These are phyloP conservation scores for Erodium trifolium DNA, from an alignment of 441 rosid species.

Conservation along the genomic window DNA sequence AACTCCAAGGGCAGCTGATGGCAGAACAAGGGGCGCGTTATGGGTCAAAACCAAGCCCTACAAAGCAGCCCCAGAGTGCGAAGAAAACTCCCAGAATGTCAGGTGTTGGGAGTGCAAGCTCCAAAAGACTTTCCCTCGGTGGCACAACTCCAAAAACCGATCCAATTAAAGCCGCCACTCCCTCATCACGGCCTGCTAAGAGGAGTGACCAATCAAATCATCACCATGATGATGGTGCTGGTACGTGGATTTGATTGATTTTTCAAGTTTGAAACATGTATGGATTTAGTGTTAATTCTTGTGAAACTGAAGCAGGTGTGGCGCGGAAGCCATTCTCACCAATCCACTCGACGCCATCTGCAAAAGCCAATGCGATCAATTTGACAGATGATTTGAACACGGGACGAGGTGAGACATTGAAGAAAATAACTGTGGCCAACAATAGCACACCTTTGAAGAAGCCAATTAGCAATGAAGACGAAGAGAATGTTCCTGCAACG, in stretches of 20 bases:
- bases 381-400: conserved; percentile 21
- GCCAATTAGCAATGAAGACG: conserved; percentile 30
- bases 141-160: conserved; percentile 44
- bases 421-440: conserved; percentile 24
- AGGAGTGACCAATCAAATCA: conserved; percentile 13
- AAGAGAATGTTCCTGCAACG: conserved; percentile 55
- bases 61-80: conserved; percentile 40
- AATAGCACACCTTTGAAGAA: conserved; percentile 30
- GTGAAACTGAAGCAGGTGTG: conserved; percentile 35
- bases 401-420: conserved; percentile 21
- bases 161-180: conserved; percentile 22
- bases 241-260: not conserved
- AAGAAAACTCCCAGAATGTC: conserved; percentile 61
- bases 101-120: conserved; percentile 45
- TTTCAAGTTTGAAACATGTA: not conserved
- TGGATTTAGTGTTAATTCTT: not conserved
- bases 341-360: conserved; percentile 41
- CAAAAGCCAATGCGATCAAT: conserved; percentile 40
- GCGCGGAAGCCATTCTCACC: conserved; percentile 88
- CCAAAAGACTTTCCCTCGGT: conserved; percentile 56
- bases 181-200: conserved; percentile 8
- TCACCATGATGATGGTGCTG: conserved; percentile 33
- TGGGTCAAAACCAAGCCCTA: conserved; percentile 80
- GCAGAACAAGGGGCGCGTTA: conserved; percentile 83
- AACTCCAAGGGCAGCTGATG: conserved; percentile 76